Conservation (phyloP, 2,329 filamentous ascomycete genomes). For the Trichoderma brevicompactum region DNA sequence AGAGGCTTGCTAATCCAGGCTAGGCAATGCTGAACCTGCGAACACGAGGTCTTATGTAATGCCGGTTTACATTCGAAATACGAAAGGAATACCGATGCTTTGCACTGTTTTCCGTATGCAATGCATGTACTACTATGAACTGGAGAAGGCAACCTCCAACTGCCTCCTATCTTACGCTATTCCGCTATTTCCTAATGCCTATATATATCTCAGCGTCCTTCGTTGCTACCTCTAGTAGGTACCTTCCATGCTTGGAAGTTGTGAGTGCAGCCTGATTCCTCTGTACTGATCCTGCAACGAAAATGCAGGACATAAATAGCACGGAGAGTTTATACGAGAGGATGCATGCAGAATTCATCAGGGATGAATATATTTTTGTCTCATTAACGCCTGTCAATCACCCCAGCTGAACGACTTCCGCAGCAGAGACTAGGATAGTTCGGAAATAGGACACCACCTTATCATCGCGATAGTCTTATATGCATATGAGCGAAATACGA, state of each 20-base stretch:
- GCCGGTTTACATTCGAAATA: conserved; percentile 6
- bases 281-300: too few species aligned
- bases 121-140: background rate
- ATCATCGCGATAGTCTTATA: background rate
- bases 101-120: background rate
- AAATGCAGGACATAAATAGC: background rate
- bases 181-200: background rate
- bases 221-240: too few species aligned
- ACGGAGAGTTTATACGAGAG: background rate
- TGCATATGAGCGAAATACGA: background rate
- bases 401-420: background rate
- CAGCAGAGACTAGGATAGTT: too few species aligned
- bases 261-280: too few species aligned
- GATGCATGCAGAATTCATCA: background rate
- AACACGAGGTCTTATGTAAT: conserved; percentile 28
- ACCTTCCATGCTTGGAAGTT: too few species aligned
- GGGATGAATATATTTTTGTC: background rate
- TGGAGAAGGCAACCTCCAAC: background rate
- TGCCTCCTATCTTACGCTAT: background rate
- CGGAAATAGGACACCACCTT: background rate
- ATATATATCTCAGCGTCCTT: too few species aligned
- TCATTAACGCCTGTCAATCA: background rate
- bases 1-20: conserved; percentile 17
- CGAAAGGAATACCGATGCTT: background rate
- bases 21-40: conserved; percentile 10